Evolutionary conservation across 129 eudicot genomes (phyloP).

Genomic region (Gnaphalium uliginosum): DNA sequence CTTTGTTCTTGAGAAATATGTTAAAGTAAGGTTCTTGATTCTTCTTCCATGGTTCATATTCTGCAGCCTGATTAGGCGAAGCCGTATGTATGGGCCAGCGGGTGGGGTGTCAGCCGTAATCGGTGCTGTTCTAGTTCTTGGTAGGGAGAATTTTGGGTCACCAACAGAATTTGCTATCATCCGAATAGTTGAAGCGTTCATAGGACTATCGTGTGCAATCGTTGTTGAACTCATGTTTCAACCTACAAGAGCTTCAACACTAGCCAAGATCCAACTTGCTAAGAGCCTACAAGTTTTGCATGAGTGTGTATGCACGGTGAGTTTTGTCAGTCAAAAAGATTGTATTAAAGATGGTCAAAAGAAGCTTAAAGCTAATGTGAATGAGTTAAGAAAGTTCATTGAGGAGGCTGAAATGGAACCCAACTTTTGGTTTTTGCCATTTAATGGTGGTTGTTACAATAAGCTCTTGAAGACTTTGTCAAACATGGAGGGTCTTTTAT

Average conservation of each 20-base stretch:
- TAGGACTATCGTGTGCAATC: slow-evolving; percentile 73
- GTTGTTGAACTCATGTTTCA: slow-evolving; percentile 63
- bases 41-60: slow-evolving; percentile 91
- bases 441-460: slow-evolving; percentile 50
- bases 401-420: slow-evolving; percentile 89
- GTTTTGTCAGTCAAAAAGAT: slow-evolving; percentile 19
- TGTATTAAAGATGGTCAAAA: slow-evolving; percentile 29
- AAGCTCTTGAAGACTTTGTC: slow-evolving; percentile 54
- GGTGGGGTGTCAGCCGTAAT: slow-evolving; percentile 90
- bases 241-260: slow-evolving; percentile 75
- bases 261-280: slow-evolving; percentile 67
- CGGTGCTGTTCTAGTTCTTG: slow-evolving; percentile 76
- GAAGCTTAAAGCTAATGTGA: slow-evolving; percentile 45
- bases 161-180: slow-evolving; percentile 83
- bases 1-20: slow-evolving; percentile 56
- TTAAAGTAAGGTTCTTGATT: slow-evolving; percentile 57
- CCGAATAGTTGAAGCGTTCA: slow-evolving; percentile 68
- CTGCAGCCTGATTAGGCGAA: slow-evolving; percentile 51
- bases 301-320: slow-evolving; percentile 34
- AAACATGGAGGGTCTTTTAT: slow-evolving; percentile 51
- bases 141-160: slow-evolving; percentile 61
- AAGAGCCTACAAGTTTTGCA: slow-evolving; percentile 41
- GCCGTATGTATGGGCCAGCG: slow-evolving; percentile 86
- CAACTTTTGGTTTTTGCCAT: slow-evolving; percentile 87
- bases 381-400: slow-evolving; percentile 55